A percentile compares a stretch with the other conserved stretches of the same genome.
phyloP scores from a whole-genome alignment of 2,329 filamentous ascomycete genomes.

The Atkinsonella hypoxylon region DNA sequence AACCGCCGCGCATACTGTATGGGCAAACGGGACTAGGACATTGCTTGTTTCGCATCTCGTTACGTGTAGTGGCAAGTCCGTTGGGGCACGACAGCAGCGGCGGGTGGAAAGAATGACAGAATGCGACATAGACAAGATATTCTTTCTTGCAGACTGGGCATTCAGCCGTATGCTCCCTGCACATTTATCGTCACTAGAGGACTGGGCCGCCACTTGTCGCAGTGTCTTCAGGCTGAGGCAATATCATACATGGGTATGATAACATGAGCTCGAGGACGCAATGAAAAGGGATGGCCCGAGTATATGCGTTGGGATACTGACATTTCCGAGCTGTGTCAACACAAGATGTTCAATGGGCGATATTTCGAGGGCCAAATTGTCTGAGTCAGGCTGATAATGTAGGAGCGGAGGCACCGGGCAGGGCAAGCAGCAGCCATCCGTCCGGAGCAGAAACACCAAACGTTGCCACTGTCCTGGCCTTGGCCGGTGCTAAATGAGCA shows the following conservation, averaged over 20 bases:
- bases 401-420: conserved; percentile 1
- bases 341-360: background rate
- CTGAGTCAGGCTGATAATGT: background rate
- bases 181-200: conserved; percentile 38
- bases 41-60: conserved; percentile 38
- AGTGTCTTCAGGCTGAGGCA: background rate
- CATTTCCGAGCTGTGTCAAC: background rate
- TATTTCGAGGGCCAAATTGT: conserved; percentile 1
- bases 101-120: conserved; percentile 39
- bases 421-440: conserved; percentile 1
- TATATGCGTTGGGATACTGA: background rate
- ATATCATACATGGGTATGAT: conserved; percentile 4
- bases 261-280: background rate
- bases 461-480: conserved; percentile 1
- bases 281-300: too few relatives aligned
- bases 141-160: conserved; percentile 49
- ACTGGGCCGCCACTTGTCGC: conserved; percentile 1
- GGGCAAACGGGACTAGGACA: conserved; percentile 49
- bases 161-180: conserved; percentile 42
- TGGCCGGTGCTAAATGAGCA: background rate
- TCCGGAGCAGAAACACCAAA: conserved; percentile 2
- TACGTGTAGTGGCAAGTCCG: conserved; percentile 25
- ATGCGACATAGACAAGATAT: conserved; percentile 46
- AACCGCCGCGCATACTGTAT: conserved; percentile 44
- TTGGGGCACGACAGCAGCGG: conserved; percentile 35